phyloP scores from a whole-genome alignment of 176 grass and related monocot genomes.

The Musa beccarii region DNA sequence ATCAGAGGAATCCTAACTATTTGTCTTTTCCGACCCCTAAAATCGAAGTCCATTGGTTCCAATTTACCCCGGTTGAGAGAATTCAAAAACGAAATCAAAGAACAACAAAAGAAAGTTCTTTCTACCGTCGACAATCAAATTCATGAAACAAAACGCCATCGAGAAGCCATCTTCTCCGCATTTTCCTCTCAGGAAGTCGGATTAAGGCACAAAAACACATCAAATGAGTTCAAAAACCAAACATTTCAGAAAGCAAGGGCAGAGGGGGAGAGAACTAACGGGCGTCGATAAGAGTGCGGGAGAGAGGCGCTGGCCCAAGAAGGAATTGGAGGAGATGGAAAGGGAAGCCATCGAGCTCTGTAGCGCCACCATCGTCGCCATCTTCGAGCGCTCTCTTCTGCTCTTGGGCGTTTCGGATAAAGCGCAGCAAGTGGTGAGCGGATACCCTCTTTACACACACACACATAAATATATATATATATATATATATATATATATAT shows the following conservation, averaged over 20 bases:
- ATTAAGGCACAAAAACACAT: background rate
- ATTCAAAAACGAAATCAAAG: too few relatives aligned
- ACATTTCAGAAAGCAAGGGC: background rate
- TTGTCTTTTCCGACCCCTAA: background rate
- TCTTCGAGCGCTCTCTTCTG: conserved; percentile 18
- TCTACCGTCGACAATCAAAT: background rate
- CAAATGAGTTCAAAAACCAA: background rate
- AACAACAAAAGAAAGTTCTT: too few relatives aligned
- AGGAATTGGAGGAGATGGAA: conserved; percentile 32
- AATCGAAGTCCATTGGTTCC: background rate
- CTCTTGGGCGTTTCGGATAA: conserved; percentile 19
- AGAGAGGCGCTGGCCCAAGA: conserved; percentile 23
- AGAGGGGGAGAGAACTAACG: conserved; percentile 6
- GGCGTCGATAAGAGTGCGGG: conserved; percentile 8
- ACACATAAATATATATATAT: too few relatives aligned
- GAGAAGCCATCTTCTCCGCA: background rate
- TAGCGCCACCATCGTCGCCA: conserved; percentile 31
- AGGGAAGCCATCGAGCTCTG: conserved; percentile 38
- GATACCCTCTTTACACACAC: background rate
- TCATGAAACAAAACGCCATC: background rate
- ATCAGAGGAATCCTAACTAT: too few relatives aligned
- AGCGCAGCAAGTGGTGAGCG: background rate
- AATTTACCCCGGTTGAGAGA: background rate
- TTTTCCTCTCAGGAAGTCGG: background rate
- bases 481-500: too few relatives aligned